Conservation (phyloP, 2,329 filamentous ascomycete genomes). For the Endothia cerciana region DNA sequence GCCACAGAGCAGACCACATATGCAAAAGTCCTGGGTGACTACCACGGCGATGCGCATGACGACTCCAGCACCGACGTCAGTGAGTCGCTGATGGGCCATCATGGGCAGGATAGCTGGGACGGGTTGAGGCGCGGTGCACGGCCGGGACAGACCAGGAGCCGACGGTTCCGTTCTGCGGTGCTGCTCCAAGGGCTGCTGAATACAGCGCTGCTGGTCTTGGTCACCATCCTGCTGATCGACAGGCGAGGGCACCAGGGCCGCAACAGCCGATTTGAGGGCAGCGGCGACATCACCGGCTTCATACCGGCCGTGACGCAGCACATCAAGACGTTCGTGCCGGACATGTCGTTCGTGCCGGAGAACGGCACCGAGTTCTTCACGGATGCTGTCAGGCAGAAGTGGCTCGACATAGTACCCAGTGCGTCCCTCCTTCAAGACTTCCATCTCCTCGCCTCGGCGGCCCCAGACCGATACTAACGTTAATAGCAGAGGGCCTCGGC, state of each 20-base stretch:
- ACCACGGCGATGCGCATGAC: conserved; percentile 33
- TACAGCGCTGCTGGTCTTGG: conserved; percentile 40
- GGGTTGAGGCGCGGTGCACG: conserved; percentile 21
- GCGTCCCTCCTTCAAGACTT: conserved; percentile 22
- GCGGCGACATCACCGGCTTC: conserved; percentile 39
- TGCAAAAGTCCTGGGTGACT: neutral
- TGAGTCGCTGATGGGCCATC: conserved; percentile 34
- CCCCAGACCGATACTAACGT: neutral
- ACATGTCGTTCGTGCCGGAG: conserved; percentile 43
- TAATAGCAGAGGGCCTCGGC: conserved; percentile 42
- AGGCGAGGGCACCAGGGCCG: conserved; percentile 32
- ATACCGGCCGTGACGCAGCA: conserved; percentile 41
- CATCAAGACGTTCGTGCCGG: conserved; percentile 43
- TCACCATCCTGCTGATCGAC: conserved; percentile 42
- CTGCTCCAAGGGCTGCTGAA: conserved; percentile 38
- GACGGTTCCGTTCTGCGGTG: conserved; percentile 33
- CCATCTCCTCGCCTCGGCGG: neutral
- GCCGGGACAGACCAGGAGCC: conserved; percentile 28
- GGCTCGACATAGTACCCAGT: conserved; percentile 46
- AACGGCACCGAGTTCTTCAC: conserved; percentile 46
- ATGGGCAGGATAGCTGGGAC: conserved; percentile 36
- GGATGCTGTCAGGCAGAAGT: conserved; percentile 38
- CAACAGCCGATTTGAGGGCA: conserved; percentile 37
- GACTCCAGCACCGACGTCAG: conserved; percentile 36
- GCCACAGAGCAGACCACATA: conserved; percentile 10